Conservation (phyloP, 192 early-diverging fungal species). For the Backusella psychrophila region DNA sequence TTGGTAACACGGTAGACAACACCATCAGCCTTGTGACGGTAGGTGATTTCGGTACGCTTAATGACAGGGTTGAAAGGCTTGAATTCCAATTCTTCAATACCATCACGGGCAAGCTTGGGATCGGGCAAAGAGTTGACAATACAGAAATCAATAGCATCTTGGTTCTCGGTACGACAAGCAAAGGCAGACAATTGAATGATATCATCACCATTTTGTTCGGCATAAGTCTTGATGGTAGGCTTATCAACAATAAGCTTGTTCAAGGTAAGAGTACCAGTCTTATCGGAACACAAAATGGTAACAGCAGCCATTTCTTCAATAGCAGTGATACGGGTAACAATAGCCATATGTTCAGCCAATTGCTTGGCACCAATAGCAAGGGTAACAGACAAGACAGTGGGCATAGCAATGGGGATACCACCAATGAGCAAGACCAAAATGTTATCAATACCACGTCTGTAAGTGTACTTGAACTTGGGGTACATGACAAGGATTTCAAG, state of each 20-base stretch:
- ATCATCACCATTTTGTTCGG: constrained; percentile 55
- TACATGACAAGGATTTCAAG: constrained; percentile 70
- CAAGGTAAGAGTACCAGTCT: constrained; percentile 89
- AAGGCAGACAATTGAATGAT: constrained; percentile 69
- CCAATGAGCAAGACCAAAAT: constrained; percentile 75
- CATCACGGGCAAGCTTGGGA: constrained; percentile 52
- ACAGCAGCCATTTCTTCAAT: constrained; percentile 77
- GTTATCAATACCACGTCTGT: constrained; percentile 78
- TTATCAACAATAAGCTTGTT: constrained; percentile 76
- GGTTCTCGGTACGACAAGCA: constrained; percentile 72
- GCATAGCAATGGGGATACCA: constrained; percentile 81
- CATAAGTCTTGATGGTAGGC: constrained; percentile 68
- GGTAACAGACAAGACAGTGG: constrained; percentile 72
- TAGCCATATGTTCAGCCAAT: constrained; percentile 78
- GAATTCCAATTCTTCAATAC: constrained; percentile 68
- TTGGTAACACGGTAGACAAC: constrained; percentile 66
- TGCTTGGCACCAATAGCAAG: constrained; percentile 79
- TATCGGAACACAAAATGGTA: constrained; percentile 87
- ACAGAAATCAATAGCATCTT: constrained; percentile 79
- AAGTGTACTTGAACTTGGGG: constrained; percentile 61
- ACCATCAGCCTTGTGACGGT: constrained; percentile 61
- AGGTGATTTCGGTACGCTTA: constrained; percentile 75
- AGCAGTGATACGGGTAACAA: constrained; percentile 75
- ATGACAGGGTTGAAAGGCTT: constrained; percentile 72
- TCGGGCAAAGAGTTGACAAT: constrained; percentile 64